A percentile compares a stretch with the other conserved stretches of the same genome.
Conservation (phyloP, 2,329 filamentous ascomycete genomes). For the Scopulariopsis brevicaulis region DNA sequence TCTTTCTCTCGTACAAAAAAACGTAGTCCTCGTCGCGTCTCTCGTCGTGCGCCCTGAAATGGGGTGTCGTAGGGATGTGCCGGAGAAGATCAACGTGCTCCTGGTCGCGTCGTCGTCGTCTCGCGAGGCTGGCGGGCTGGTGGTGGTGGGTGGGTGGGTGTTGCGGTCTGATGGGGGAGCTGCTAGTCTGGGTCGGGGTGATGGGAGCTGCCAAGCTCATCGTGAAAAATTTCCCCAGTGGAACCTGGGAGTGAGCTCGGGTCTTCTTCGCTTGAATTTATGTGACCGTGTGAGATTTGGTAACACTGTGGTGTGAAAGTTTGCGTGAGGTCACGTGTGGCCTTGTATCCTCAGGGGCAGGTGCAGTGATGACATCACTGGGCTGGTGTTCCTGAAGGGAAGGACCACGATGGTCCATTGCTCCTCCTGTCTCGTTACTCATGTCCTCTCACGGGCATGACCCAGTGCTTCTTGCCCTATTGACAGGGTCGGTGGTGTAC, state of each 20-base stretch:
- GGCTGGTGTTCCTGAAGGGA: background rate
- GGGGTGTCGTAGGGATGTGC: background rate
- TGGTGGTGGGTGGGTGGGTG: background rate
- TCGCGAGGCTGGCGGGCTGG: background rate
- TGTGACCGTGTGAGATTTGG: background rate
- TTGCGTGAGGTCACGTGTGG: background rate
- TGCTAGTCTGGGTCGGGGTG: background rate
- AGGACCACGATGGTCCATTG: background rate
- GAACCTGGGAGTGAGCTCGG: background rate
- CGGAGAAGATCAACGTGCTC: background rate
- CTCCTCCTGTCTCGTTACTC: background rate
- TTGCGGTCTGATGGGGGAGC: background rate
- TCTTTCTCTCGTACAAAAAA: background rate
- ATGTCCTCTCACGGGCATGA: background rate
- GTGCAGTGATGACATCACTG: background rate
- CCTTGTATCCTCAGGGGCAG: background rate
- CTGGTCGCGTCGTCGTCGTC: background rate
- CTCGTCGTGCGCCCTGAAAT: background rate
- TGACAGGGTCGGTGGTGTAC: background rate
- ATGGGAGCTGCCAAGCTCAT: background rate
- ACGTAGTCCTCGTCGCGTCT: background rate
- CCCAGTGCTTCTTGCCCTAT: background rate
- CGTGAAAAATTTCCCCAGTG: background rate
- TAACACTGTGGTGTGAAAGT: background rate
- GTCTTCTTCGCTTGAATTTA: background rate